Percentiles rank a stretch among this genome's conserved stretches.
Evolutionary conservation across 2,329 filamentous ascomycete genomes (phyloP).

Genomic region (Didymella exigua): DNA sequence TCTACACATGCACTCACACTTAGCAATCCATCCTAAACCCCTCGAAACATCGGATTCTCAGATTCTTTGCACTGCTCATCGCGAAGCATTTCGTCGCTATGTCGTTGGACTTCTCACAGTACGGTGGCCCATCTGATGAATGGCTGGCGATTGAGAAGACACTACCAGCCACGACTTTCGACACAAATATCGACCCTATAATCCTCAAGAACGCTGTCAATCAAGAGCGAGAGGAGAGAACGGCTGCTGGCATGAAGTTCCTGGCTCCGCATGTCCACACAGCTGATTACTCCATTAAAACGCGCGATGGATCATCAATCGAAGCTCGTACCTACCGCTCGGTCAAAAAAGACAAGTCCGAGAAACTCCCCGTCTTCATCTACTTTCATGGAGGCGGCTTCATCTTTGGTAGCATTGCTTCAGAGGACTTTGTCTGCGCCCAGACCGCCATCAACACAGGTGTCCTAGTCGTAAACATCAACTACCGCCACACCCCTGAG

Average conservation of each 20-base stretch:
- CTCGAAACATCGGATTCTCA: neutral
- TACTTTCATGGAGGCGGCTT: slow-evolving; percentile 62
- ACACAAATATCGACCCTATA: slow-evolving; percentile 25
- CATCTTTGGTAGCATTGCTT: slow-evolving; percentile 59
- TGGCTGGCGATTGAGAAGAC: slow-evolving; percentile 43
- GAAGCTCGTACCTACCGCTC: slow-evolving; percentile 58
- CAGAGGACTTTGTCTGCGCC: slow-evolving; percentile 61
- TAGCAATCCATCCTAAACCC: neutral
- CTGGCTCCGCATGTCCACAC: slow-evolving; percentile 31
- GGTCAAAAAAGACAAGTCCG: slow-evolving; percentile 33
- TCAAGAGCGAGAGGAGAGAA: slow-evolving; percentile 25
- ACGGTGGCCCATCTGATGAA: slow-evolving; percentile 40
- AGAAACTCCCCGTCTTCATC: slow-evolving; percentile 57
- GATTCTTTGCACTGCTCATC: neutral
- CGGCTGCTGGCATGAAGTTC: slow-evolving; percentile 27
- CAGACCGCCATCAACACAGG: slow-evolving; percentile 52
- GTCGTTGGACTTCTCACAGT: slow-evolving; percentile 35
- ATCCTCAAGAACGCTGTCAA: slow-evolving; percentile 29
- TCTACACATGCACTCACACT: neutral
- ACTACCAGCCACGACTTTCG: slow-evolving; percentile 30
- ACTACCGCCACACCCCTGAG: slow-evolving; percentile 66
- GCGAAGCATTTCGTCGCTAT: slow-evolving; percentile 1
- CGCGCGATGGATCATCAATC: slow-evolving; percentile 54
- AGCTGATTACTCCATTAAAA: slow-evolving; percentile 41
- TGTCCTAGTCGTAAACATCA: slow-evolving; percentile 60